Evolutionary conservation across 768 basidiomycete genomes (phyloP).

Genomic region (Ephemerocybe angulata): DNA sequence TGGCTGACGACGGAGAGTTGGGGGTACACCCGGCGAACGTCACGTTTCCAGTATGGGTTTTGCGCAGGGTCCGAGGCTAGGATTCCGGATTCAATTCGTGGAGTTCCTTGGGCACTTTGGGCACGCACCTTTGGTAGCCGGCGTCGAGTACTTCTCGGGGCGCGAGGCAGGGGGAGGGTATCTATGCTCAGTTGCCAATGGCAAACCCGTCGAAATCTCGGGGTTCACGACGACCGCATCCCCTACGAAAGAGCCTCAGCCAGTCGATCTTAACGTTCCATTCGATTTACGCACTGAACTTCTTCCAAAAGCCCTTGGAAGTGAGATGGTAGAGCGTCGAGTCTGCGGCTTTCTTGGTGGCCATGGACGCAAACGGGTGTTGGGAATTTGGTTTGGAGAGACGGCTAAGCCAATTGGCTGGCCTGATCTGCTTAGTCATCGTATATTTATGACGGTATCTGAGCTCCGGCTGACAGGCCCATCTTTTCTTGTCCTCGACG

Average conservation of each 20-base stretch:
- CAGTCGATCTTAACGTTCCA: not conserved
- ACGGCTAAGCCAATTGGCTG: slow-evolving; percentile 2
- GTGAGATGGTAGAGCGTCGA: slow-evolving; percentile 87
- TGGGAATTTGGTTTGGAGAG: slow-evolving; percentile 2
- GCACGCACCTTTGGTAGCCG: slow-evolving; percentile 76
- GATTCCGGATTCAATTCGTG: not conserved
- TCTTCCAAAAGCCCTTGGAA: slow-evolving; percentile 94
- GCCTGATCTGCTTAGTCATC: slow-evolving; percentile 7
- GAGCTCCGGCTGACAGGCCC: not conserved
- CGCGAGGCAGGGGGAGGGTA: slow-evolving; percentile 88
- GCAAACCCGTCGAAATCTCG: slow-evolving; percentile 87
- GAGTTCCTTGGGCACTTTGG: not conserved
- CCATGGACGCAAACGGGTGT: slow-evolving; percentile 43
- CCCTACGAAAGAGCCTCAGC: slow-evolving; percentile 42
- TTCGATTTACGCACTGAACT: slow-evolving; percentile 64
- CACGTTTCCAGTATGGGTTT: slow-evolving; percentile 95
- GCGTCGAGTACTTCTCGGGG: slow-evolving; percentile 81
- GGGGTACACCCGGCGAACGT: slow-evolving; percentile 90
- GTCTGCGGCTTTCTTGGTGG: slow-evolving; percentile 78
- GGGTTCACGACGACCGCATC: slow-evolving; percentile 84
- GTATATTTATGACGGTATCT: slow-evolving; percentile 1
- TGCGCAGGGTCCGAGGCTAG: slow-evolving; percentile 81
- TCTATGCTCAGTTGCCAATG: slow-evolving; percentile 66
- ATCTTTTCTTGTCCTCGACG: not conserved
- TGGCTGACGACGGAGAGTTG: slow-evolving; percentile 88